Evolutionary conservation across 2,329 filamentous ascomycete species (phyloP), one percentile per base, ranked within the genome.

Genomic region (Aspergillus uvarum): DNA sequence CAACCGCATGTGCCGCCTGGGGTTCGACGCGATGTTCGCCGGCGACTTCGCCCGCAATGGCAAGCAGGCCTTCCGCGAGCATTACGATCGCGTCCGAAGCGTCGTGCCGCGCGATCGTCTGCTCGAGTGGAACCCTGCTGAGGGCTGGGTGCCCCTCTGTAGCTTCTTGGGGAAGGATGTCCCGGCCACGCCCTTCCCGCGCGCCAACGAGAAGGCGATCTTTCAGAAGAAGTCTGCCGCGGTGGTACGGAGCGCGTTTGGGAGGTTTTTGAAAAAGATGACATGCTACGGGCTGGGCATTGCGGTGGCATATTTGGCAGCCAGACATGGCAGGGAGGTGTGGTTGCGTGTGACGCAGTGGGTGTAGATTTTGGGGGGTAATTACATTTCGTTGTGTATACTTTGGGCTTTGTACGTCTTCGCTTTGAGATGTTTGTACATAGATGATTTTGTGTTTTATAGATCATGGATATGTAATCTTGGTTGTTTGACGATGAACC

Each of bases 101-200:
- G 58, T 67, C 10, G 61, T 71, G n/a, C 59, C 68, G 5, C 50
- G 55, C 14, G 65, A 69, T 19, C 60, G 63, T 14, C 47, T 74
- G 32, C 58, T 73, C 38, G 71, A 75, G 57, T 76, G 65, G 50
- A 58, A 68, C 52, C 61, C 71, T 1, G 58, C 72, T 32, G 74
- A 80, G 38, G 79, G 78, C 0, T 82, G 80, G 80, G 72, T 70
- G 38, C 76, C 77, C 10, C 66, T 83, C 24, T 82, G 79, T 62
- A 61, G 71, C 58, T 79, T 80, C 53, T 54, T 80, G 47, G 74
- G 69, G 0, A 76, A 73, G 38, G 65, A 71, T 6, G 65, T 76
- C 3, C 76, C 78, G 1, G 59, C 69, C 19, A 65, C 67, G 42
- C 61, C 71, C 2, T 79, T 80, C 64, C 73, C 75, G 2, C 61